Percentiles rank a stretch among this genome's conserved stretches.
Evolutionary conservation across 2,329 filamentous ascomycete species (phyloP).

Genomic region (Phoma sp.): DNA sequence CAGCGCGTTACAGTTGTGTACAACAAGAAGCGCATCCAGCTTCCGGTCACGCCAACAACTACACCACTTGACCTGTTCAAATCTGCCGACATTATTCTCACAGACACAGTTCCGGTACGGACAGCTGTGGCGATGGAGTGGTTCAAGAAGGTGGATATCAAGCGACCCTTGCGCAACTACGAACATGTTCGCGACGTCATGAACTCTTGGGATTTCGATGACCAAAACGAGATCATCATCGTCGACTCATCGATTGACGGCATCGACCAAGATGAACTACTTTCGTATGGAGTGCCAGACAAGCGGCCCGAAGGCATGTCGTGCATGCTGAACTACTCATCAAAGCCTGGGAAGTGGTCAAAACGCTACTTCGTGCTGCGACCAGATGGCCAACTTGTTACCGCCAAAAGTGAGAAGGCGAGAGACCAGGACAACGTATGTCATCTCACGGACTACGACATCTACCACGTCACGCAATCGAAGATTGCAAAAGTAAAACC

Average conservation of each 20-base stretch:
- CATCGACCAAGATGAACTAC: constrained; percentile 67
- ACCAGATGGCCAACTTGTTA: constrained; percentile 72
- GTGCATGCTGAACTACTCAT: constrained; percentile 80
- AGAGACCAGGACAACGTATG: constrained; percentile 77
- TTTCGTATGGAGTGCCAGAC: constrained; percentile 68
- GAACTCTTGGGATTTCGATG: constrained; percentile 90
- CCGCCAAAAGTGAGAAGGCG: constrained; percentile 73
- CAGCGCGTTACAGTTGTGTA: constrained; percentile 77
- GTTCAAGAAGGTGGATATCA: constrained; percentile 77
- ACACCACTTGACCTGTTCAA: constrained; percentile 76
- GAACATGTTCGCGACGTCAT: constrained; percentile 86
- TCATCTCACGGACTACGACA: constrained; percentile 90
- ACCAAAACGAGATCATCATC: constrained; percentile 76
- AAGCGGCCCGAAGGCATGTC: constrained; percentile 71
- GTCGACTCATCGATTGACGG: constrained; percentile 63
- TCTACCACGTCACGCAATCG: constrained; percentile 77
- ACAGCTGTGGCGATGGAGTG: constrained; percentile 78
- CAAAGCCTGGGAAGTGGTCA: constrained; percentile 84
- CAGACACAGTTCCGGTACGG: constrained; percentile 68
- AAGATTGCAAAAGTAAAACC: constrained; percentile 77
- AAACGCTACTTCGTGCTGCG: constrained; percentile 82
- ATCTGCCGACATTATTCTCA: constrained; percentile 69
- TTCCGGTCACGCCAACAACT: constrained; percentile 78
- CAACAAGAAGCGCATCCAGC: constrained; percentile 70
- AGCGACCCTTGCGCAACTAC: constrained; percentile 83